Conservation (phyloP, 164 flowering plant genomes). For the Santalum album region DNA sequence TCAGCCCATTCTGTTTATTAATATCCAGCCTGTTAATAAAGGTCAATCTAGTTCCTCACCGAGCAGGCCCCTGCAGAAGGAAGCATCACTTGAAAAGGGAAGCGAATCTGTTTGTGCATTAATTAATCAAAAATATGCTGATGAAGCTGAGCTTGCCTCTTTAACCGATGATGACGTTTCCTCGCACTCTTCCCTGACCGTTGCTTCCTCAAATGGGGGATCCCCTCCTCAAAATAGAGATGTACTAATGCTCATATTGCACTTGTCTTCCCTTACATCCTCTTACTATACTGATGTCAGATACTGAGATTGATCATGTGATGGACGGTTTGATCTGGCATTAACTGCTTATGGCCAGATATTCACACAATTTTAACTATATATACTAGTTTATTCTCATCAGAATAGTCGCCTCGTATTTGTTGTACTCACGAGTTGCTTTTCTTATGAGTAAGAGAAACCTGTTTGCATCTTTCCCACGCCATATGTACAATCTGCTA, state of each 20-base stretch:
- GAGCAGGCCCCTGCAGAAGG: slow-evolving; percentile 10
- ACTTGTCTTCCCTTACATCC: not conserved
- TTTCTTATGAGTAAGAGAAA: no score
- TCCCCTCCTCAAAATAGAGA: slow-evolving; percentile 17
- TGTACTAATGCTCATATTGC: slow-evolving; percentile 13
- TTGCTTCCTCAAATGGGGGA: slow-evolving; percentile 20
- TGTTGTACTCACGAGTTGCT: not conserved
- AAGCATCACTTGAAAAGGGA: slow-evolving; percentile 13
- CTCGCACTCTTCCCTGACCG: slow-evolving; percentile 25
- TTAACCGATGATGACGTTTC: slow-evolving; percentile 39
- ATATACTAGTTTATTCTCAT: no score
- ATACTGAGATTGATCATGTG: not conserved
- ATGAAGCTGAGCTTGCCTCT: slow-evolving; percentile 31
- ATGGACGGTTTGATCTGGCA: not conserved
- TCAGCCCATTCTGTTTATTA: slow-evolving; percentile 31
- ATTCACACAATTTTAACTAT: not conserved
- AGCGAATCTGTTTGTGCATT: slow-evolving; percentile 33
- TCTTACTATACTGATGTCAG: slow-evolving; percentile 1
- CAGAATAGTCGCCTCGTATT: no score
- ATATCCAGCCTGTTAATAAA: slow-evolving; percentile 25
- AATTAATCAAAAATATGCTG: slow-evolving; percentile 36
- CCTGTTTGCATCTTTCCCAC: not conserved
- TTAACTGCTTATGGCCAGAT: no score
- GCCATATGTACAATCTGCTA: not conserved
- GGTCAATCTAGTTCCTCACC: slow-evolving; percentile 10